A percentile compares a stretch with the other conserved stretches of the same genome.
Conservation (phyloP, 1,284 basidiomycete genomes). For the Sphagnurus paluster region DNA sequence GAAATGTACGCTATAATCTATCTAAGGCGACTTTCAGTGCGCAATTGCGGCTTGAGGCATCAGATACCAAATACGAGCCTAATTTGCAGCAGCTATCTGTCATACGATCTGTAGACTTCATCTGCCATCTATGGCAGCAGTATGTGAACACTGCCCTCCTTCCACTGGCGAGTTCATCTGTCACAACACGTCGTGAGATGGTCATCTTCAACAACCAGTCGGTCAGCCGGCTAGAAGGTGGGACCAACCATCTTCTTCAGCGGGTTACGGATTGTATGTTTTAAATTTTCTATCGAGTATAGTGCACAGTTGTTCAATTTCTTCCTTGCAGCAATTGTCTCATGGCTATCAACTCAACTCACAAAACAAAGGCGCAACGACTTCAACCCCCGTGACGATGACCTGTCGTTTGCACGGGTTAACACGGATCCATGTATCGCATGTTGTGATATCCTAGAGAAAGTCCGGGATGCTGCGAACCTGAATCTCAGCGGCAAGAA, state of each 20-base stretch:
- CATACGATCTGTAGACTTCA: conserved; percentile 81
- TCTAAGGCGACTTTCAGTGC: conserved; percentile 48
- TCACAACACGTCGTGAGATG: conserved; percentile 93
- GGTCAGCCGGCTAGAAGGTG: conserved; percentile 85
- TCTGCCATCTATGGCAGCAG: conserved; percentile 96
- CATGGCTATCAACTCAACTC: conserved; percentile 73
- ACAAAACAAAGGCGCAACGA: conserved; percentile 95
- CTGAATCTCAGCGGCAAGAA: conserved; percentile 89
- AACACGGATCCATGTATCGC: conserved; percentile 95
- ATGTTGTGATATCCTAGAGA: conserved; percentile 85
- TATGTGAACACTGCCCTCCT: conserved; percentile 92
- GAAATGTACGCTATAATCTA: not conserved
- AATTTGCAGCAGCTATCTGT: conserved; percentile 71
- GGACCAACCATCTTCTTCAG: conserved; percentile 83
- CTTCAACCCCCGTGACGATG: conserved; percentile 96
- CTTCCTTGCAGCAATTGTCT: conserved; percentile 53
- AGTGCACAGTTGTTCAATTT: not conserved
- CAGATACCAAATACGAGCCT: conserved; percentile 80
- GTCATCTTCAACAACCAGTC: conserved; percentile 90
- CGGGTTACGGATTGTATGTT: conserved; percentile 78
- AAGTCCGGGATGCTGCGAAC: conserved; percentile 73
- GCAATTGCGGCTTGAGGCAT: conserved; percentile 67
- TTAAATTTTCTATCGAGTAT: conserved; percentile 9
- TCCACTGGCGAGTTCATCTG: conserved; percentile 84
- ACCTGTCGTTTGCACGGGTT: conserved; percentile 89